Percentiles rank a stretch among this genome's conserved stretches.
phyloP scores from a whole-genome alignment of 805 yeast genomes.

The Hanseniaspora guilliermondii region DNA sequence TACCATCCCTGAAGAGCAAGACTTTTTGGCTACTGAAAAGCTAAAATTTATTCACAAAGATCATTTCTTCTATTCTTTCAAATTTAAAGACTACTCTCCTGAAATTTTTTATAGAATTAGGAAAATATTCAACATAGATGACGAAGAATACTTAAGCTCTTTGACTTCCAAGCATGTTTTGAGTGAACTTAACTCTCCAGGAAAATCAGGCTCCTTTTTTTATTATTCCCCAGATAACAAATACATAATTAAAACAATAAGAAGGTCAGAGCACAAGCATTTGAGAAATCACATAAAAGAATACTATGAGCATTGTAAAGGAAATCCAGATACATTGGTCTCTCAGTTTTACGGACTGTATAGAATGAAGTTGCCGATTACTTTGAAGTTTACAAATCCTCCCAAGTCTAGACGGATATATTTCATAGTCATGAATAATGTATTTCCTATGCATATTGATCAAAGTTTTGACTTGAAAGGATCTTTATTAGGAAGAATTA shows the following conservation, averaged over 20 bases:
- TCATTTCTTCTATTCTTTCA: slow-evolving; percentile 86
- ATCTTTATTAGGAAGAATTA: slow-evolving; percentile 69
- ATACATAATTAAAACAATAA: slow-evolving; percentile 91
- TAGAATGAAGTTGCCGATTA: slow-evolving; percentile 75
- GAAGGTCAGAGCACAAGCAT: slow-evolving; percentile 81
- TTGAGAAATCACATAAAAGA: slow-evolving; percentile 59
- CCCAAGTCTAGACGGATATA: slow-evolving; percentile 59
- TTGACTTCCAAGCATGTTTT: slow-evolving; percentile 85
- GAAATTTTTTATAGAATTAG: slow-evolving; percentile 83
- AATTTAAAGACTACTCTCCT: slow-evolving; percentile 92
- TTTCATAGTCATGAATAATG: slow-evolving; percentile 90
- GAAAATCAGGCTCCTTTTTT: slow-evolving; percentile 92
- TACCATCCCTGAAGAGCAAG: slow-evolving; percentile 30
- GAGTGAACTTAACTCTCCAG: slow-evolving; percentile 88
- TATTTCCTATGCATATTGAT: slow-evolving; percentile 86
- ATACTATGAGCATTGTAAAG: slow-evolving; percentile 67
- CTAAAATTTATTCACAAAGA: slow-evolving; percentile 80
- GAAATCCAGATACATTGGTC: slow-evolving; percentile 75
- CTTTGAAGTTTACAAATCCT: slow-evolving; percentile 24
- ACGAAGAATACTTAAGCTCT: slow-evolving; percentile 88
- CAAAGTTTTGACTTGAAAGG: slow-evolving; percentile 86
- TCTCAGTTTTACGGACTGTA: slow-evolving; percentile 96
- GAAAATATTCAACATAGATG: slow-evolving; percentile 71
- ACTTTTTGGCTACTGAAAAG: slow-evolving; percentile 63
- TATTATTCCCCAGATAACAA: slow-evolving; percentile 89